phyloP scores from a whole-genome alignment of 441 rosid genomes.

The Erysimum pusillum region DNA sequence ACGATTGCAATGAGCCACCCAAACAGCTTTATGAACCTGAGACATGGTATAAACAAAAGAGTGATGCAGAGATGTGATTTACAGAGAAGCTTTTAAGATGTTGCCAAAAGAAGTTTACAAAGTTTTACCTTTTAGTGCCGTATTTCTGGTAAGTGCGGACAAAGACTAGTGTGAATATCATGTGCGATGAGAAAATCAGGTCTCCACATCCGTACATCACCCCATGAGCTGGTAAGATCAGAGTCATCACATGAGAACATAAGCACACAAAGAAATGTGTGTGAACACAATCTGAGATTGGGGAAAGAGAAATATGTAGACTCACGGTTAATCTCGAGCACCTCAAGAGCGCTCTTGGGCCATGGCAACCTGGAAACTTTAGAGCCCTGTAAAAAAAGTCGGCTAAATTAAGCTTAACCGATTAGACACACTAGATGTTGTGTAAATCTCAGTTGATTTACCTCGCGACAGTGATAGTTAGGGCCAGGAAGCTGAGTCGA shows the following conservation, averaged over 20 bases:
- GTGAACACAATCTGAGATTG: not conserved
- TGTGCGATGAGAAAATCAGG: slow-evolving; percentile 98
- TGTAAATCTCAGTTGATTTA: slow-evolving; percentile 41
- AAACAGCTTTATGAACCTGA: slow-evolving; percentile 83
- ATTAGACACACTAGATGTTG: not conserved
- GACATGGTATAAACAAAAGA: slow-evolving; percentile 35
- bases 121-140: slow-evolving; percentile 79
- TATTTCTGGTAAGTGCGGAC: slow-evolving; percentile 94
- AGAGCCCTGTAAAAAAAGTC: slow-evolving; percentile 68
- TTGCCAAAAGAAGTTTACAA: slow-evolving; percentile 5
- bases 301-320: slow-evolving; percentile 20
- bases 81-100: slow-evolving; percentile 8
- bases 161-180: slow-evolving; percentile 96
- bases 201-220: slow-evolving; percentile 95
- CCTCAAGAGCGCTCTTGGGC: slow-evolving; percentile 77
- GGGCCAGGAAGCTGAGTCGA: slow-evolving; percentile 99
- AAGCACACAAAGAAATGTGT: not conserved
- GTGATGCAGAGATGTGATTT: slow-evolving; percentile 15
- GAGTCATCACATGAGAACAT: slow-evolving; percentile 37
- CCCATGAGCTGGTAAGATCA: slow-evolving; percentile 82
- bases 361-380: slow-evolving; percentile 85
- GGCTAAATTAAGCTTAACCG: slow-evolving; percentile 11
- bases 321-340: slow-evolving; percentile 84
- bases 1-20: slow-evolving; percentile 81
- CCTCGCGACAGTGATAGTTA: slow-evolving; percentile 99